Base-by-base conservation (phyloP, 148 eudicot species). In the Limonium bicolor region DNA sequence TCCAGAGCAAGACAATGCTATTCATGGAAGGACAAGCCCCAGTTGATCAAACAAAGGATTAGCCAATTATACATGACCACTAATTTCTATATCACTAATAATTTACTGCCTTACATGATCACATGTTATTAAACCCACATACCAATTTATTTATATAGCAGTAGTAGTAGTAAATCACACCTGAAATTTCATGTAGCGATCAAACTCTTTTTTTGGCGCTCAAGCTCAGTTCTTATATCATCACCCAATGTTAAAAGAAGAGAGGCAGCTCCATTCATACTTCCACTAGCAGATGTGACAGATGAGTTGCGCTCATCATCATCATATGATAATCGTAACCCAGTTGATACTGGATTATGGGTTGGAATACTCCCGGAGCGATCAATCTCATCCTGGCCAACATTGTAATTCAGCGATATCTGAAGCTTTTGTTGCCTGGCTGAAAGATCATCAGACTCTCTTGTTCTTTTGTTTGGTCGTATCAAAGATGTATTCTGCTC, bases 281-380 rank as follows among this genome's bases (percentile, higher is more conserved):
- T 75, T 58, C 87, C 92, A 56, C 87, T 70, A n/a, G 77, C 78
- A 57, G 93, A 90, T 8, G 95, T 80, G 29, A 84, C 76, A 36
- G 97, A 84, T 12, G 95, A 90, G 61, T 90, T 88, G 52, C 63
- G 93, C 56, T 80, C 97, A 50, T 88, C 92, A 7, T 88, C 94
- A 48, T 90, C 97, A 39, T 84, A 90, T 7, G 95, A 90, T 41
- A 87, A 69, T 51, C 81, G 71, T 37, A 88, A 71, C 29, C 97
- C 97, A 50, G 93, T 84, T 20, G 95, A 90, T 10, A 90, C 95
- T 7, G 63, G 83, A 54, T 80, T 75, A 44, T 68, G 86, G 55
- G 62, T 72, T 28, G 68, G 79, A 27, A 79, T 74, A 68, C 70
- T 66, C 18, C 69, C 67, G 29, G 70, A 50, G 31, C 70, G 65